Evolutionary conservation across 208 protist species (phyloP).

Genomic region (Trypanosoma theileri): DNA sequence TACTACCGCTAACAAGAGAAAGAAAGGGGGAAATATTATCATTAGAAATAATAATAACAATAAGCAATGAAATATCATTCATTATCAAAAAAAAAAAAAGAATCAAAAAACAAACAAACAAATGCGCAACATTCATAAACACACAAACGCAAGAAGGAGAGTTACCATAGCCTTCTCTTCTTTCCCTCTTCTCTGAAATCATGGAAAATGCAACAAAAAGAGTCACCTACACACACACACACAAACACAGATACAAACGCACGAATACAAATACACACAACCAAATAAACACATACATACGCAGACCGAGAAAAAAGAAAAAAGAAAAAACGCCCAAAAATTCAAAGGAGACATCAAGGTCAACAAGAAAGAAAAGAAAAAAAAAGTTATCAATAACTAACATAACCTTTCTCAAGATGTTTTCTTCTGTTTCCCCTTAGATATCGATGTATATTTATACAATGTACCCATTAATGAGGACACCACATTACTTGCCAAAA

Average conservation of each 20-base stretch:
- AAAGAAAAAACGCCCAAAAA: not conserved
- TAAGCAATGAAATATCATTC: not conserved
- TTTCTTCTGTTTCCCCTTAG: slow-evolving; percentile 6
- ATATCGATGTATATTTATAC: slow-evolving; percentile 6
- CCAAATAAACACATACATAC: too few species aligned
- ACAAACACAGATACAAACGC: too few species aligned
- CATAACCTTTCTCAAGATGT: slow-evolving; percentile 8
- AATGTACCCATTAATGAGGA: slow-evolving; percentile 10
- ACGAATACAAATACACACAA: too few species aligned
- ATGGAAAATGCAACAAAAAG: too few species aligned
- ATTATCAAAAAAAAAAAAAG: not conserved
- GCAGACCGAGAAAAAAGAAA: slow-evolving; percentile 15
- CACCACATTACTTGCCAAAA: slow-evolving; percentile 15
- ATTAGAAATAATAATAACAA: too few species aligned
- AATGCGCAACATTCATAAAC: not conserved
- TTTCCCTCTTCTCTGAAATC: too few species aligned
- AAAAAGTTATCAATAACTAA: not conserved
- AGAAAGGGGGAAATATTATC: not conserved
- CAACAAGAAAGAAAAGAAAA: not conserved
- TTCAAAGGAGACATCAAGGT: not conserved
- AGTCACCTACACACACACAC: too few species aligned
- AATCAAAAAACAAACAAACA: not conserved
- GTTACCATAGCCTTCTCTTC: too few species aligned
- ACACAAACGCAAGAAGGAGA: not conserved
- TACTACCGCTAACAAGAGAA: not conserved